Evolutionary conservation across 768 basidiomycete species (phyloP).

Genomic region (Suillus luteus): DNA sequence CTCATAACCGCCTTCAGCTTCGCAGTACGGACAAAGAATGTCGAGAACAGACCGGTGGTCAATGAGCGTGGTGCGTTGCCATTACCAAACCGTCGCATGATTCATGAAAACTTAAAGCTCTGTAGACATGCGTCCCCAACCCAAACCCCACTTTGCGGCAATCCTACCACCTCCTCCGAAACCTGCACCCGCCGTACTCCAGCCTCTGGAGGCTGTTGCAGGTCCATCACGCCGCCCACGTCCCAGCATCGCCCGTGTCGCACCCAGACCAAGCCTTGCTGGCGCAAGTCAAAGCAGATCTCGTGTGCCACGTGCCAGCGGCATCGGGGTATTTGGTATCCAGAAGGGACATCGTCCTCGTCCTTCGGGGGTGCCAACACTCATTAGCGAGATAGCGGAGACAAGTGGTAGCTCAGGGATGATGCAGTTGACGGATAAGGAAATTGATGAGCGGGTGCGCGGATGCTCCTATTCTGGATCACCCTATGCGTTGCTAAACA

Average conservation of each 20-base stretch:
- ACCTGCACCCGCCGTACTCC: slow-evolving; percentile 49
- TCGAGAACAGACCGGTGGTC: slow-evolving; percentile 80
- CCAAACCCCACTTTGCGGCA: slow-evolving; percentile 70
- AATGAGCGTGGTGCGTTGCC: slow-evolving; percentile 67
- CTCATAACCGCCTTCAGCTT: slow-evolving; percentile 49
- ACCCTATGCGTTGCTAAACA: slow-evolving; percentile 9
- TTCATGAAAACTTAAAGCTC: not conserved
- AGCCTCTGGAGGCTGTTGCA: slow-evolving; percentile 33
- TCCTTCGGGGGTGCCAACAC: slow-evolving; percentile 16
- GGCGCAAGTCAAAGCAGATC: slow-evolving; percentile 16
- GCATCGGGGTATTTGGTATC: slow-evolving; percentile 25
- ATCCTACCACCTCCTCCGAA: slow-evolving; percentile 47
- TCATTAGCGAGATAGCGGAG: slow-evolving; percentile 23
- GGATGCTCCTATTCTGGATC: slow-evolving; percentile 1
- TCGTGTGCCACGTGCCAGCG: slow-evolving; percentile 35
- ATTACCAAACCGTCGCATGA: not conserved
- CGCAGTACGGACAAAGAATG: slow-evolving; percentile 80
- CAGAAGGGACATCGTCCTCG: slow-evolving; percentile 17
- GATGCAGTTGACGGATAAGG: slow-evolving; percentile 56
- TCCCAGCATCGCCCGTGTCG: slow-evolving; percentile 8
- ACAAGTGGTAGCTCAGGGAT: slow-evolving; percentile 1
- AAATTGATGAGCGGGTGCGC: slow-evolving; percentile 74
- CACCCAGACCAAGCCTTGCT: slow-evolving; percentile 8
- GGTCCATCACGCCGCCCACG: slow-evolving; percentile 29
- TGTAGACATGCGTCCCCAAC: slow-evolving; percentile 57